phyloP scores from a whole-genome alignment of 2,329 filamentous ascomycete species.

The Penicillium sp. region DNA sequence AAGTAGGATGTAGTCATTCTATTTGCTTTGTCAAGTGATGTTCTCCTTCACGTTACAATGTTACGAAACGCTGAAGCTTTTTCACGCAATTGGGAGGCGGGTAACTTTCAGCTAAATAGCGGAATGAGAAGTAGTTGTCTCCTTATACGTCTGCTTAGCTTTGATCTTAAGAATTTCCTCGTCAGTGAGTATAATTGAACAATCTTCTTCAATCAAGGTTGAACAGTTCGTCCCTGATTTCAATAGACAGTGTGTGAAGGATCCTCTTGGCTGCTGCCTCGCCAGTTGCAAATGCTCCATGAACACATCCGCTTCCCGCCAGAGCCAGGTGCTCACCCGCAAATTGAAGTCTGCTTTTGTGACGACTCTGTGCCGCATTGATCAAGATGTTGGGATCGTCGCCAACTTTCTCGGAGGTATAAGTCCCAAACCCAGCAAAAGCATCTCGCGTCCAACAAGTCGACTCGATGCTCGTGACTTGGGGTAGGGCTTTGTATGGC shows the following conservation, averaged over 20 bases:
- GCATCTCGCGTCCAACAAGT: slow-evolving; percentile 47
- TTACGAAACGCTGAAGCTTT: no score
- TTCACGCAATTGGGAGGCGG: no score
- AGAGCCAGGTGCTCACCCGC: slow-evolving; percentile 43
- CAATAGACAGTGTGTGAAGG: slow-evolving; percentile 34
- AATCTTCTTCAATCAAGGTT: no score
- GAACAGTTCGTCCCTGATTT: no score
- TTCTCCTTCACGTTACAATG: no score
- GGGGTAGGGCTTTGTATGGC: slow-evolving; percentile 44
- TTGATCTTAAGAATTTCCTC: no score
- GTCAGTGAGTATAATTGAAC: no score
- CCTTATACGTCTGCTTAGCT: no score
- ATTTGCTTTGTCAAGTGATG: no score
- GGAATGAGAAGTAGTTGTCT: no score
- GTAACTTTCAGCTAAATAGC: no score
- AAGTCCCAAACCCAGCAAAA: slow-evolving; percentile 43
- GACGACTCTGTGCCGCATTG: slow-evolving; percentile 38
- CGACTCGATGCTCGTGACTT: slow-evolving; percentile 40
- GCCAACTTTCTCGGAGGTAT: slow-evolving; percentile 45
- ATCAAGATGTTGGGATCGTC: slow-evolving; percentile 40
- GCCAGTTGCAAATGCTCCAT: slow-evolving; percentile 45
- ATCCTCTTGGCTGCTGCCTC: slow-evolving; percentile 44
- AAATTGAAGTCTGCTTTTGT: slow-evolving; percentile 41
- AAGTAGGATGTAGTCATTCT: no score
- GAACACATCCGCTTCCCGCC: slow-evolving; percentile 46